Base-by-base conservation (phyloP, 345 rosid genomes). In the Brassica rapa region DNA sequence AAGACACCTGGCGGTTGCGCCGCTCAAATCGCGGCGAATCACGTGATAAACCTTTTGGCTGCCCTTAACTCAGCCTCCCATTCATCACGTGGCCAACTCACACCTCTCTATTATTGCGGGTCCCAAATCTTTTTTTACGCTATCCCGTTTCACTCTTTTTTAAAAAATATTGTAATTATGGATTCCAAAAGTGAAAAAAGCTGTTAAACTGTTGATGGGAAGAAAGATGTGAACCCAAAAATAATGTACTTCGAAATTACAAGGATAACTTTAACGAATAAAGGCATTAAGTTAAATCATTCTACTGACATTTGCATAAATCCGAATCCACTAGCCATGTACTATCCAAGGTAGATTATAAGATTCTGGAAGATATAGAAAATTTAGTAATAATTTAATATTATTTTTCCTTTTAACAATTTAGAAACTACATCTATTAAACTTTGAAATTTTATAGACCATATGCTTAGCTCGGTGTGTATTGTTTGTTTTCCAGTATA, bases 11-110 rank as follows among this genome's bases (percentile, higher is more conserved):
- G 68, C 83, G 71, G 73, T 75, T 8, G 64, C 72, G 80, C 80
- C 79, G 80, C 76, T 72, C 46, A 64, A 75, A 29, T 12, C 56
- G 72, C 72, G 72, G 71, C 79, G 66, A 41, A 80, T 80, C 82
- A 80, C 82, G 82, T 80, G 82, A 80, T 80, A 80, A 53, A 39
- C 23, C 70, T 59, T 61, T n/a, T 64, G 76, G 74, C 74, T 29
- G 75, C 79, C 74, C 78, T 78, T 9, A 78, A 62, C 73, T 72
- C 46, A 59, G 57, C 73, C 76, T 71, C 71, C 76, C 78, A 79
- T 79, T 57, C 71, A 55, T 74, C 82, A 80, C 82, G 82, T 80
- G 82, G 82, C 82, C 82, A 80, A 80, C 82, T 80, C 82, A 74
- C 23, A 23, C 79, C 51, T 27, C 79, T 68, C 75, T 6, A 68